A percentile compares a stretch with the other conserved stretches of the same genome.
phyloP scores from a whole-genome alignment of 306 rosid species.

The Lotus japonicus region DNA sequence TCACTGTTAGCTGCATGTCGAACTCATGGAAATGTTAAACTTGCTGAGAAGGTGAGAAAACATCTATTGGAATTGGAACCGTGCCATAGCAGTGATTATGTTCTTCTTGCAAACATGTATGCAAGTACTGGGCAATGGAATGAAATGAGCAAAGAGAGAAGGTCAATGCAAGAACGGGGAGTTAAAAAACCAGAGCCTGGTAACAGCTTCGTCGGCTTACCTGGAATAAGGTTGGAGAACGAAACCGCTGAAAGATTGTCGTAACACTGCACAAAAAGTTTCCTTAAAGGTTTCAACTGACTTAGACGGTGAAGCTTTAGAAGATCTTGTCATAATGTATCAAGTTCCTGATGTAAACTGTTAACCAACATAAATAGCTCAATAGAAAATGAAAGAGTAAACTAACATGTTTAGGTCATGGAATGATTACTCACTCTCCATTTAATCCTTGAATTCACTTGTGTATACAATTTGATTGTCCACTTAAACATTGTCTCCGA shows the following conservation, averaged over 20 bases:
- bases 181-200: slow-evolving; percentile 57
- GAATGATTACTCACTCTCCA: no score
- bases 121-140: slow-evolving; percentile 65
- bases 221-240: background rate
- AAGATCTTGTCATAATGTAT: background rate
- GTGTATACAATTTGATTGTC: no score
- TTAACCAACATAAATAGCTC: background rate
- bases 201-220: slow-evolving; percentile 38
- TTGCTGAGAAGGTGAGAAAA: slow-evolving; percentile 60
- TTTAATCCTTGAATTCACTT: no score
- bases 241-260: background rate
- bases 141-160: slow-evolving; percentile 43
- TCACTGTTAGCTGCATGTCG: slow-evolving; percentile 60
- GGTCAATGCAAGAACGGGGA: slow-evolving; percentile 36
- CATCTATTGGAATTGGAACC: slow-evolving; percentile 52
- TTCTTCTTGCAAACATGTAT: slow-evolving; percentile 67
- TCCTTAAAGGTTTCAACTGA: background rate
- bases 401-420: background rate
- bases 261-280: background rate
- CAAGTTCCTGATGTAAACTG: background rate
- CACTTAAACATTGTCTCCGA: no score
- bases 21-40: slow-evolving; percentile 45
- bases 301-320: background rate
- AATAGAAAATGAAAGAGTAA: background rate
- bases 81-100: slow-evolving; percentile 67